Evolutionary conservation across 176 grass and related monocot species (phyloP).

Genomic region (Areca catechu): DNA sequence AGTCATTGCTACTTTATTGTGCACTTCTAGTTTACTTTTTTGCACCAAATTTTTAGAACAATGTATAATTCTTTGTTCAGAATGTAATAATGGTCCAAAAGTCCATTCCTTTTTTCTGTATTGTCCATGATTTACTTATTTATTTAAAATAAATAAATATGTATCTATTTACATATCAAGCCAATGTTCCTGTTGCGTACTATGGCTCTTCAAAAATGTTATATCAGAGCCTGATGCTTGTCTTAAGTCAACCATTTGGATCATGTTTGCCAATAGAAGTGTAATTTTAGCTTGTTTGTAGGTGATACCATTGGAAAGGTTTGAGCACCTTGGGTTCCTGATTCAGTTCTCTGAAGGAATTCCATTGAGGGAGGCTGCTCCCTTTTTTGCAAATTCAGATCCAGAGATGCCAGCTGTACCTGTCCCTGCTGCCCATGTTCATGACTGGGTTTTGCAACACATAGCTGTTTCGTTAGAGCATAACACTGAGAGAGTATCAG

Average conservation of each 20-base stretch:
- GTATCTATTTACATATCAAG: too few species aligned
- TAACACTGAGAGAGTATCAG: conserved; percentile 46
- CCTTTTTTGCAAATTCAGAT: conserved; percentile 96
- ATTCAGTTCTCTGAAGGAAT: conserved; percentile 71
- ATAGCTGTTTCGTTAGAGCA: conserved; percentile 67
- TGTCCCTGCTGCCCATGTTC: conserved; percentile 67
- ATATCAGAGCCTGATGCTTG: neutral
- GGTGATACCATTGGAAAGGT: conserved; percentile 81
- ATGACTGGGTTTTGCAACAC: conserved; percentile 77
- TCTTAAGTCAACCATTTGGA: neutral
- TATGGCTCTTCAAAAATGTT: too few species aligned
- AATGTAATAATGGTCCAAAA: too few species aligned
- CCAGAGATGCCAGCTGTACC: conserved; percentile 89
- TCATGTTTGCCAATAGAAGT: too few species aligned
- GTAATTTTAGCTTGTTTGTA: conserved; percentile 11
- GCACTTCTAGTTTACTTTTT: too few species aligned
- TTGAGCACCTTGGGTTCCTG: conserved; percentile 92
- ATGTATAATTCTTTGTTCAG: too few species aligned
- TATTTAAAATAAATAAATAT: too few species aligned
- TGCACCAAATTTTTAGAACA: too few species aligned
- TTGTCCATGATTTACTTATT: too few species aligned
- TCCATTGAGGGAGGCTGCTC: conserved; percentile 65
- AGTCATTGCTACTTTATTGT: too few species aligned
- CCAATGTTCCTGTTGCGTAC: too few species aligned
- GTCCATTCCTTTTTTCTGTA: too few species aligned